Conservation (phyloP, 129 eudicot species). For the Helichrysum umbraculigerum region DNA sequence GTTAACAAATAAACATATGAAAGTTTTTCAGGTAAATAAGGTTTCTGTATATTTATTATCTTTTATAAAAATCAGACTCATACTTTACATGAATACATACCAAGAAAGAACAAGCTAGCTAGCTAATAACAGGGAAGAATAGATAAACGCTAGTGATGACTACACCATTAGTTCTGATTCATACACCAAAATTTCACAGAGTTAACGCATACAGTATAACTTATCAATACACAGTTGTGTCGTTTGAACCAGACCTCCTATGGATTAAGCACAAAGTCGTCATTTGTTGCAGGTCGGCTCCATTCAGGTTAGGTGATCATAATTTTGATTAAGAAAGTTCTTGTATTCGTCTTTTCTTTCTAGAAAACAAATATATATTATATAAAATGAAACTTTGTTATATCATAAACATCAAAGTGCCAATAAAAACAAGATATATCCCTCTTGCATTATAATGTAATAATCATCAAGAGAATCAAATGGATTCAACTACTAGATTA, state of each 20-base stretch:
- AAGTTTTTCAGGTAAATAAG: background rate
- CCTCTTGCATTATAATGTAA: background rate
- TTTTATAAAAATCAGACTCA: background rate
- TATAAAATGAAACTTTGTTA: too few relatives aligned
- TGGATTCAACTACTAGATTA: constrained; percentile 63
- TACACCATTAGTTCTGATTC: too few relatives aligned
- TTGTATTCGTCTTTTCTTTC: too few relatives aligned
- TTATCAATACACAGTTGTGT: too few relatives aligned
- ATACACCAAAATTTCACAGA: too few relatives aligned
- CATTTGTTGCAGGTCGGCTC: background rate
- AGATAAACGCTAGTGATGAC: too few relatives aligned
- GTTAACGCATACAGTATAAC: too few relatives aligned
- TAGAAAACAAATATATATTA: too few relatives aligned
- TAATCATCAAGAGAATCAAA: constrained; percentile 32
- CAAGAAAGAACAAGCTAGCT: background rate
- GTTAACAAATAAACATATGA: too few relatives aligned
- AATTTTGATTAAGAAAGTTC: background rate
- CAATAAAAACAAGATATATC: background rate
- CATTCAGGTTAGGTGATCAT: background rate
- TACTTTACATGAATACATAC: too few relatives aligned
- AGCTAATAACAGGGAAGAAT: background rate
- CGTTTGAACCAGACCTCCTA: too few relatives aligned
- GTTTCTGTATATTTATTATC: background rate
- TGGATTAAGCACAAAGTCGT: background rate
- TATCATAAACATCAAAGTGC: background rate